A percentile compares a stretch with the other conserved stretches of the same genome.
These are phyloP conservation scores for Sporisorium iseilematis-ciliati DNA, from an alignment of 1,284 basidiomycete species.

Conservation along the genomic window DNA sequence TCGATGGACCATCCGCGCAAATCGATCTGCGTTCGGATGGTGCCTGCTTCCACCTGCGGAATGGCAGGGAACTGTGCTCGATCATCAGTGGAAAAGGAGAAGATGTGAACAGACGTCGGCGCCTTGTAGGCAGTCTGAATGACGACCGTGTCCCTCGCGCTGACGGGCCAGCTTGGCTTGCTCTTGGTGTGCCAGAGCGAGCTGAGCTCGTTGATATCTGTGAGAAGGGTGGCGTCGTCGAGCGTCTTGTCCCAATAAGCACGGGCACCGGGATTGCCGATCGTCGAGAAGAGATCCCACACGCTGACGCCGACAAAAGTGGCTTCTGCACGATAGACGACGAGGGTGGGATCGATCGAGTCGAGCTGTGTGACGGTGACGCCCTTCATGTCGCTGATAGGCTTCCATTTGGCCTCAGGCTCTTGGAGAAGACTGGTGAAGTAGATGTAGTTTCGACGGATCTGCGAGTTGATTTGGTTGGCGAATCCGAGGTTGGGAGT, in stretches of 20 bases:
- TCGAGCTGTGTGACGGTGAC: conserved; percentile 87
- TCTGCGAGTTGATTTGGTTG: conserved; percentile 78
- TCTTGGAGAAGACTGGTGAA: conserved; percentile 97
- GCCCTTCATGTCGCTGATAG: conserved; percentile 83
- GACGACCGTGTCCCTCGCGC: conserved; percentile 86
- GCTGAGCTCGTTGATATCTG: conserved; percentile 82
- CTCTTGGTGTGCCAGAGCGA: conserved; percentile 72
- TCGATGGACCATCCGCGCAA: conserved; percentile 98
- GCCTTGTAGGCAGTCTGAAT: conserved; percentile 98
- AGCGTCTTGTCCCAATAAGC: conserved; percentile 90
- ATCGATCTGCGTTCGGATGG: conserved; percentile 93
- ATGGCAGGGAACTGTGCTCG: conserved; percentile 85
- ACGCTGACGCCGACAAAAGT: conserved; percentile 95
- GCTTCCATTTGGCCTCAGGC: conserved; percentile 96
- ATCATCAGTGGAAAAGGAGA: conserved; percentile 94
- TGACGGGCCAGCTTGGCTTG: conserved; percentile 60
- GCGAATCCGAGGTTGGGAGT: conserved; percentile 44
- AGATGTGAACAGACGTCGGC: conserved; percentile 88
- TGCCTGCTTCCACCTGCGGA: conserved; percentile 76
- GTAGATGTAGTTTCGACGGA: conserved; percentile 93
- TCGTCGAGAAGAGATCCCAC: conserved; percentile 94
- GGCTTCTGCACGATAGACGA: conserved; percentile 95
- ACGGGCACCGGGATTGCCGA: conserved; percentile 84
- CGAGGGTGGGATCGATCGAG: conserved; percentile 95
- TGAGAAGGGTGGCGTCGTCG: conserved; percentile 85